Evolutionary conservation across 306 rosid genomes (phyloP).

Genomic region (Begonia masoniana): DNA sequence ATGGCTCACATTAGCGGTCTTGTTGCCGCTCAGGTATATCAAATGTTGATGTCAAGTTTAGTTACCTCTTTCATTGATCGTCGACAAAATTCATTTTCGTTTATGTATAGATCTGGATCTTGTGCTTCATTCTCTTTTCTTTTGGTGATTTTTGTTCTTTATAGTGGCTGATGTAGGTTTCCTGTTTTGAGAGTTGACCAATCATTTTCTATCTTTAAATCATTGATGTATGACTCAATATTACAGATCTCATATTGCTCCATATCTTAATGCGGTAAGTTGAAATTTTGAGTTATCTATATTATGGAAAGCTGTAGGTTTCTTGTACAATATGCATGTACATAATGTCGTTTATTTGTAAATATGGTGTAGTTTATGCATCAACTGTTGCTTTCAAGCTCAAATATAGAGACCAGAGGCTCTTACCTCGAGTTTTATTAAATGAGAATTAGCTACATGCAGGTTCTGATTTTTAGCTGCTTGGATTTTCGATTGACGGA

Average conservation of each 20-base stretch:
- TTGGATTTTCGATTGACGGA: too few species aligned
- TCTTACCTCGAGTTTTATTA: neutral
- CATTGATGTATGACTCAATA: conserved; percentile 1
- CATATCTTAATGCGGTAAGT: too few species aligned
- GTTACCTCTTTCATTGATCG: too few species aligned
- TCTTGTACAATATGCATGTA: too few species aligned
- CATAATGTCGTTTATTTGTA: too few species aligned
- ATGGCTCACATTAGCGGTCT: conserved; percentile 98
- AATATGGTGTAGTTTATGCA: too few species aligned
- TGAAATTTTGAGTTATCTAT: too few species aligned
- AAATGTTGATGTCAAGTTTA: neutral
- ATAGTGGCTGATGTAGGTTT: neutral
- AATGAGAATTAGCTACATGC: too few species aligned
- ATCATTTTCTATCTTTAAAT: neutral
- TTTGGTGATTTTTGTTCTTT: neutral
- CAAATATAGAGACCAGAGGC: neutral
- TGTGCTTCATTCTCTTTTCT: neutral
- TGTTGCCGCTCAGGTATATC: conserved; percentile 78
- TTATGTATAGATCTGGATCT: neutral
- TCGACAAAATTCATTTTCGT: neutral
- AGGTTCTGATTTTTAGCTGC: too few species aligned
- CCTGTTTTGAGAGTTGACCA: neutral
- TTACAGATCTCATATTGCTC: neutral
- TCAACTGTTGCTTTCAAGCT: neutral
- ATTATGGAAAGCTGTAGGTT: too few species aligned